Evolutionary conservation across 192 early-diverging fungal genomes (phyloP).

Genomic region (Oehlia diaphana): DNA sequence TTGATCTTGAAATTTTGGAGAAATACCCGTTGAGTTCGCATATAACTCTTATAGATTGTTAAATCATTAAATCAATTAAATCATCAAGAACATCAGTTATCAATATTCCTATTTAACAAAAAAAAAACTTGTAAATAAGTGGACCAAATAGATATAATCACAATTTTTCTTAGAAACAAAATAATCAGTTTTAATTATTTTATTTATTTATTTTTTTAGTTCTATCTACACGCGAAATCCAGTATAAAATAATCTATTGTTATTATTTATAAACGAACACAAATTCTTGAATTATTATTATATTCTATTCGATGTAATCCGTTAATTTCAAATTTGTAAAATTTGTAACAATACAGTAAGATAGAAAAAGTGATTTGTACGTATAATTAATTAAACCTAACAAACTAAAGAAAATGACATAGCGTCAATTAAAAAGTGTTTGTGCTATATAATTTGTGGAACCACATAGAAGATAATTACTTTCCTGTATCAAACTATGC

Average conservation of each 20-base stretch:
- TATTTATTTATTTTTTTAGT: too few species aligned
- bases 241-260: background rate
- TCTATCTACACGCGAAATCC: too few species aligned
- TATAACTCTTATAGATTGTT: too few species aligned
- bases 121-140: too few species aligned
- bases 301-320: background rate
- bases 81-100: too few species aligned
- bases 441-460: background rate
- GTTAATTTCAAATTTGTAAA: background rate
- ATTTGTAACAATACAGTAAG: background rate
- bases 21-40: background rate
- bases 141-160: too few species aligned
- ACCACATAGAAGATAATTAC: background rate
- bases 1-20: constrained; percentile 53
- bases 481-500: background rate
- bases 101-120: too few species aligned
- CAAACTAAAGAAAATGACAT: background rate
- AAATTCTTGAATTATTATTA: background rate
- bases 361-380: background rate
- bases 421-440: background rate
- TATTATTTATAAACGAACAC: background rate
- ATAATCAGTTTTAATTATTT: too few species aligned
- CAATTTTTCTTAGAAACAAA: too few species aligned
- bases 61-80: too few species aligned
- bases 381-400: constrained; percentile 1